Evolutionary conservation across 2,329 filamentous ascomycete species (phyloP).

Genomic region (Gremmenia infestans): DNA sequence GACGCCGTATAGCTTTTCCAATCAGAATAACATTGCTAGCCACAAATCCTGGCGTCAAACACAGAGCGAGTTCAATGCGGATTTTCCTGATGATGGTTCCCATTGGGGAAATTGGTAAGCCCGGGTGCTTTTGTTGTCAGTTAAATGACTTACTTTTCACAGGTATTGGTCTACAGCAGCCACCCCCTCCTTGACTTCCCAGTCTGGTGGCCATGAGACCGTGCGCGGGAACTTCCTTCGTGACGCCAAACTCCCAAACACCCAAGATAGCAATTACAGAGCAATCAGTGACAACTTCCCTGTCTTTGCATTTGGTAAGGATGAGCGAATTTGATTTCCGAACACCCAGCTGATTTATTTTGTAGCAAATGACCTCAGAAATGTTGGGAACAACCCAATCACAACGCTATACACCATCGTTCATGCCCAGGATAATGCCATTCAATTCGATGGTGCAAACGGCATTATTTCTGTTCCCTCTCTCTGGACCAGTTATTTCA

Average conservation of each 20-base stretch:
- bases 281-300: conserved; percentile 67
- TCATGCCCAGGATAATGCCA: conserved; percentile 26
- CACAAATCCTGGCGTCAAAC: conserved; percentile 22
- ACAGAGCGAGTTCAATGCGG: conserved; percentile 28
- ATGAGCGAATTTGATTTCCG: neutral
- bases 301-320: conserved; percentile 64
- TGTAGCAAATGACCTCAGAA: conserved; percentile 22
- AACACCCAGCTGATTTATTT: neutral
- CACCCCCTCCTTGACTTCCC: conserved; percentile 52
- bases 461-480: conserved; percentile 63
- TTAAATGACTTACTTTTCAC: neutral
- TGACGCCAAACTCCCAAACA: conserved; percentile 58
- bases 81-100: conserved; percentile 42
- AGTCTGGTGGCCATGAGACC: conserved; percentile 60
- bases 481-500: conserved; percentile 72
- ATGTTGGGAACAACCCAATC: conserved; percentile 16
- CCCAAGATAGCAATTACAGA: conserved; percentile 60
- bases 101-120: conserved; percentile 69
- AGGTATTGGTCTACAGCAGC: conserved; percentile 64
- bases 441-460: conserved; percentile 29
- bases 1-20: conserved; percentile 16
- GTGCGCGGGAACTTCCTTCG: conserved; percentile 63
- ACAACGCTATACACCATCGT: conserved; percentile 25
- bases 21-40: conserved; percentile 20
- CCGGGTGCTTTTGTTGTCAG: no score